Base-by-base conservation (phyloP, 2,329 filamentous ascomycete genomes). In the Hymenoscyphus scutula region DNA sequence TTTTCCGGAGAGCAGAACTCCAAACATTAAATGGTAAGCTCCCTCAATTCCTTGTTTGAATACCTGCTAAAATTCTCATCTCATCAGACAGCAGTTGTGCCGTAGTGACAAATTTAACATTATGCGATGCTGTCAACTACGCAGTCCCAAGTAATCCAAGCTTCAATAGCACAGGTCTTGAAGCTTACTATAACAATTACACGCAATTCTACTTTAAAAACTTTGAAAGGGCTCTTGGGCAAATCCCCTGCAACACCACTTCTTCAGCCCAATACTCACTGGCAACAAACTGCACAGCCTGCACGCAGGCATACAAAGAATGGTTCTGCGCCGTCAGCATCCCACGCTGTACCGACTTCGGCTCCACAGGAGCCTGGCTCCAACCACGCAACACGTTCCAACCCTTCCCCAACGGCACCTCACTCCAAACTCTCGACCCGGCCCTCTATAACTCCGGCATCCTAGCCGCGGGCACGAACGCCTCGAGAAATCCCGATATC, bases 271-370 rank as follows among this genome's bases (percentile, higher is more conserved):
- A 85, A 67, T 99, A 96, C 77, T 97, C 92, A 1, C 85, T 98
- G 15, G 89, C 86, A 1, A 85, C 87, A 51, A 84, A 77, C 68
- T 99, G 95, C 79, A 76, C 79, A 53, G 84, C 96, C 75, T 99
- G 95, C 76, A 84, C 81, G 17, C 72, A 74, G 0, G 91, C 92
- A 8, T 99, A 99, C 82, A 97, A 96, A 75, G 82, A 87, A 72
- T 99, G 95, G 95, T 87, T 99, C 23, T 99, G 95, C 78, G 90
- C 91, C 27, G 92, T 98, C 30, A 89, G 87, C 17, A 95, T 99
- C 65, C 95, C 95, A 1, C 90, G 93, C 32, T 99, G 95, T 78
- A 89, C 91, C 72, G 94, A 97, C 77, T 95, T 90, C 70, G 84
- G 82, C 58, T 84, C 81, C 56, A 71, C 75, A 1, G 79, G 80